Evolutionary conservation across 768 basidiomycete species (phyloP), one percentile per base, ranked within the genome.

Genomic region (Chiua virens): DNA sequence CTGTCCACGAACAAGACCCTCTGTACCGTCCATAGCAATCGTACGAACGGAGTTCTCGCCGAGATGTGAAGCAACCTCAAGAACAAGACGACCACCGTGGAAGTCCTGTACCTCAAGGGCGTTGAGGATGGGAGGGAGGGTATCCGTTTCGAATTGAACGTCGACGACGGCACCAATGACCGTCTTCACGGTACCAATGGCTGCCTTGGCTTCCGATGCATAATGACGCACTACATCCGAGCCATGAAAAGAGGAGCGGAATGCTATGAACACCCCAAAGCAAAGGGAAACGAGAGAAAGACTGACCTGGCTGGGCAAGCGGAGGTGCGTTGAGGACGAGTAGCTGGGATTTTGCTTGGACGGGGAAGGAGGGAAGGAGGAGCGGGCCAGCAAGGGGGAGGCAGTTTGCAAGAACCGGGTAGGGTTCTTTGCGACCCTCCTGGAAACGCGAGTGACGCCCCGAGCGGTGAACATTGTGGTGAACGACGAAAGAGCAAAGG

Each of bases 141-240:
- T 2, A 61, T 96, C 95, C 44, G 86, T 84, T 62, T 96, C 95
- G 68, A 98, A 98, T 75, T 98, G 93, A 62, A 99, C 97, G 71
- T 99, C 97, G 68, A 99, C 97, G 76, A 99, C 97, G 76, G 97
- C 96, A 89, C 97, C 97, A 75, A 99, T 99, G 81, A 99, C 95
- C 63, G 93, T 95, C 81, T 98, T 97, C 68, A 98, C 90, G 41
- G 81, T 75, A 62, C 95, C 95, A 63, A 80, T 74, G 48, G 79
- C 71, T 59, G 64, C 73, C 77, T 83, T 87, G 53, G 89, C 82
- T 72, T 96, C 93, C 49, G 94, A 94, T 57, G 95, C 95, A 80
- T 95, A 96, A 44, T 85, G 75, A 70, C 94, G 94, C 57, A 79
- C 87, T 86, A 62, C 13, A 52, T 50, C 54, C 51, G 50, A 56